phyloP scores from a whole-genome alignment of 495 filamentous ascomycete species.

The Podospora australis region DNA sequence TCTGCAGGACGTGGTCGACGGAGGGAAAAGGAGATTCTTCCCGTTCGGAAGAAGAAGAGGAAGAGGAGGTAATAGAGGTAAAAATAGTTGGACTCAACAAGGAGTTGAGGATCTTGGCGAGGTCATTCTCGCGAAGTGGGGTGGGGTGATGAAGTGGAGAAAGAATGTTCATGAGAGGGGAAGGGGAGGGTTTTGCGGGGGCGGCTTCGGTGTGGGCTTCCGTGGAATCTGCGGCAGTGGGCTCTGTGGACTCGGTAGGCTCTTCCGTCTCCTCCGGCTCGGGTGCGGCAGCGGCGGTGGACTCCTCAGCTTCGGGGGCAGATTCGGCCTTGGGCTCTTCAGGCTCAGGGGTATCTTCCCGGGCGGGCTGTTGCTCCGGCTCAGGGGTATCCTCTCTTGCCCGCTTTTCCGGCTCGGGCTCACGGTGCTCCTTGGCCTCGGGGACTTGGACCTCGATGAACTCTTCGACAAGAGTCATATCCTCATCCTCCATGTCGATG shows the following conservation, averaged over 20 bases:
- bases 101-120: neutral
- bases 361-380: neutral
- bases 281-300: neutral
- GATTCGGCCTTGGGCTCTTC: neutral
- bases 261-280: neutral
- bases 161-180: neutral
- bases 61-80: neutral
- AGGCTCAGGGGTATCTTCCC: neutral
- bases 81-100: neutral
- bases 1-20: constrained; percentile 2
- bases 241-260: neutral
- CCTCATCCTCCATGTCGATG: constrained; percentile 3
- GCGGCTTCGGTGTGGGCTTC: neutral
- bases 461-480: too few relatives aligned
- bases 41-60: neutral
- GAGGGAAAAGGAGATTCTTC: neutral
- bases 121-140: neutral
- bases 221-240: neutral
- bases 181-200: neutral
- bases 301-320: neutral
- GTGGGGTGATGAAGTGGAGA: constrained; percentile 1
- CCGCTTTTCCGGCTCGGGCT: too few relatives aligned
- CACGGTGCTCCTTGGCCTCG: neutral
- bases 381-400: too few relatives aligned
- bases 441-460: too few relatives aligned